Percentiles rank a stretch among this genome's conserved stretches.
These are phyloP conservation scores for Erythrobasidium yunnanense DNA, from an alignment of 768 basidiomycete species.

Conservation along the genomic window DNA sequence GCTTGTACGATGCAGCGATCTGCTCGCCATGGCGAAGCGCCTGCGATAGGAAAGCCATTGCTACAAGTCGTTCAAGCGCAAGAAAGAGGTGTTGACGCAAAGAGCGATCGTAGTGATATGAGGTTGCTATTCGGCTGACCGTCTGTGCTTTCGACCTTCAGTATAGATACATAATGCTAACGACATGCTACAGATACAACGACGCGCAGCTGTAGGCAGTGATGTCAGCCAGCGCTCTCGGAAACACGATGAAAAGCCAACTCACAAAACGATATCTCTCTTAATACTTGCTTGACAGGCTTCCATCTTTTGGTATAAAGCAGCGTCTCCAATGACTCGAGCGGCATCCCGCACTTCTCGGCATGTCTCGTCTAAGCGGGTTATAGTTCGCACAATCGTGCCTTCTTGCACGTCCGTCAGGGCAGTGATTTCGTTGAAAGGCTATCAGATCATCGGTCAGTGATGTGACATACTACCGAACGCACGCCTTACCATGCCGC, in stretches of 20 bases:
- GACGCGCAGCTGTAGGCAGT: slow-evolving; percentile 17
- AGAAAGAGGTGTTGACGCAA: not conserved
- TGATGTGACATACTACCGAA: not conserved
- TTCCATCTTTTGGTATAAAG: slow-evolving; percentile 96
- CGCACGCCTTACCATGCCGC: slow-evolving; percentile 67
- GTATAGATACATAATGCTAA: too few species aligned
- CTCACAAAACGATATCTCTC: slow-evolving; percentile 55
- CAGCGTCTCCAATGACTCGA: slow-evolving; percentile 89
- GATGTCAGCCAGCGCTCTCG: slow-evolving; percentile 24
- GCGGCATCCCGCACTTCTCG: slow-evolving; percentile 94
- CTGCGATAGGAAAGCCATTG: not conserved
- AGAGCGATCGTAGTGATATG: too few species aligned
- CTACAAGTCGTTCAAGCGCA: not conserved
- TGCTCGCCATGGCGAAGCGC: not conserved
- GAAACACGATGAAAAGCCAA: not conserved
- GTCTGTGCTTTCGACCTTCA: too few species aligned
- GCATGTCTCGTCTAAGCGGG: slow-evolving; percentile 90
- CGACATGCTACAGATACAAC: slow-evolving; percentile 18
- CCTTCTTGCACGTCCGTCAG: slow-evolving; percentile 94
- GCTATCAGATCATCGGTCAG: slow-evolving; percentile 47
- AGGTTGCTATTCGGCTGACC: too few species aligned
- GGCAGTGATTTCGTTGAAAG: slow-evolving; percentile 84
- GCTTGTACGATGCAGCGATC: slow-evolving; percentile 9
- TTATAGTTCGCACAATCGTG: slow-evolving; percentile 91
- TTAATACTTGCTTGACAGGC: slow-evolving; percentile 87